Conservation (phyloP, 371 early-diverging fungal genomes). For the Syncephalastrum racemosum region DNA sequence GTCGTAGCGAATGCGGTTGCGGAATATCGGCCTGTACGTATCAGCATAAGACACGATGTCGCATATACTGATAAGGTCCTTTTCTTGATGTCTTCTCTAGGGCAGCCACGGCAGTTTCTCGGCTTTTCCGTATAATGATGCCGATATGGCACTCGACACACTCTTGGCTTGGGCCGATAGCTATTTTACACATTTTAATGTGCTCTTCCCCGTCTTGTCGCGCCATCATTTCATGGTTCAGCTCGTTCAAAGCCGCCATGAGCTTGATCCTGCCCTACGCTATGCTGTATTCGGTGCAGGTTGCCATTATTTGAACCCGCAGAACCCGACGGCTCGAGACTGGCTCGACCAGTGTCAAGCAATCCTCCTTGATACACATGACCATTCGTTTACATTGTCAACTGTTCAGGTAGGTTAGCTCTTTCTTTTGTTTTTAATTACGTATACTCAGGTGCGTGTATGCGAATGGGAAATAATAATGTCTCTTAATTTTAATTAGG, state of each 20-base stretch:
- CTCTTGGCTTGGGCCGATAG: constrained; percentile 24
- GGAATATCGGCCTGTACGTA: constrained; percentile 32
- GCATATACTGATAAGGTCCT: constrained; percentile 41
- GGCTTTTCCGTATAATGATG: constrained; percentile 14
- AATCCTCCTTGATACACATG: background rate
- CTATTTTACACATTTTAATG: constrained; percentile 41
- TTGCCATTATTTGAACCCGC: constrained; percentile 20
- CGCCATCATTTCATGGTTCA: constrained; percentile 32
- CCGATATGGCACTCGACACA: constrained; percentile 8
- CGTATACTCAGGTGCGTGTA: background rate
- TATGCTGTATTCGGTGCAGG: constrained; percentile 39
- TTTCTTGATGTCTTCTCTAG: constrained; percentile 34
- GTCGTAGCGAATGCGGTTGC: constrained; percentile 3
- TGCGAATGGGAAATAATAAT: too few species aligned
- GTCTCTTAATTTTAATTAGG: constrained; percentile 17
- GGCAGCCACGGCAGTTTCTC: constrained; percentile 30
- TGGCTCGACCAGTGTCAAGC: constrained; percentile 7
- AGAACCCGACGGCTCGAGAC: constrained; percentile 3
- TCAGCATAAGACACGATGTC: background rate
- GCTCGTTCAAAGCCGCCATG: constrained; percentile 13
- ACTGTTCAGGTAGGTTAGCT: constrained; percentile 6
- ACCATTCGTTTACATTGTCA: background rate
- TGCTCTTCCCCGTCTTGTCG: constrained; percentile 41
- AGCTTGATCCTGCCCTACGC: constrained; percentile 26
- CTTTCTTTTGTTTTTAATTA: constrained; percentile 3